Evolutionary conservation across 116 monocot species (phyloP).

Genomic region (Papilionanthe hybrid): DNA sequence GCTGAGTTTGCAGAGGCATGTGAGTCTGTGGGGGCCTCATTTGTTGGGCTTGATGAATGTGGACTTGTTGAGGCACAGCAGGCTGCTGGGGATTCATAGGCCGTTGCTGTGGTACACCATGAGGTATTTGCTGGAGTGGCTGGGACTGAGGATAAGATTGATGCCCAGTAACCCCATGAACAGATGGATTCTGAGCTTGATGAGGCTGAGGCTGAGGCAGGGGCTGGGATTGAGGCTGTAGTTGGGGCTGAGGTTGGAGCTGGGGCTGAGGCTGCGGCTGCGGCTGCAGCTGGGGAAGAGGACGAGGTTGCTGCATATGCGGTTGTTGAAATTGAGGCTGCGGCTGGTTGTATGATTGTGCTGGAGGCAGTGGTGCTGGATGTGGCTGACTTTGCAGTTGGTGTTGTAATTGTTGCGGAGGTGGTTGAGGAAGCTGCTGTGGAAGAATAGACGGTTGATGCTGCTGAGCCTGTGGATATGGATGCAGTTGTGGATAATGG

Average conservation of each 20-base stretch:
- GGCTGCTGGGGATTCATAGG: slow-evolving; percentile 43
- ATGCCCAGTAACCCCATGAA: slow-evolving; percentile 38
- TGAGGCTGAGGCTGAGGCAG: slow-evolving; percentile 19
- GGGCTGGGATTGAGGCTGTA: slow-evolving; percentile 12
- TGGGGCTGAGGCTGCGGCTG: slow-evolving; percentile 6
- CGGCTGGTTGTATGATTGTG: slow-evolving; percentile 5
- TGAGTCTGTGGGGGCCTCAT: slow-evolving; percentile 34
- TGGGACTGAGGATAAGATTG: slow-evolving; percentile 54
- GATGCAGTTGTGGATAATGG: slow-evolving; percentile 16
- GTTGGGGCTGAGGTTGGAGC: not conserved
- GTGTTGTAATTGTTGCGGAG: slow-evolving; percentile 13
- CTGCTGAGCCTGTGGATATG: slow-evolving; percentile 24
- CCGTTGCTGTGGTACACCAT: slow-evolving; percentile 27
- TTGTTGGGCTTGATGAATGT: slow-evolving; percentile 34
- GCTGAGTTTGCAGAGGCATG: slow-evolving; percentile 36
- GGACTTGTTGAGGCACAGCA: slow-evolving; percentile 23
- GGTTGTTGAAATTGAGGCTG: slow-evolving; percentile 11
- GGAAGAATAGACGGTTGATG: slow-evolving; percentile 13
- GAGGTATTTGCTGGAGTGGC: slow-evolving; percentile 15
- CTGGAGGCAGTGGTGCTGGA: slow-evolving; percentile 14
- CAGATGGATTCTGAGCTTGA: slow-evolving; percentile 18
- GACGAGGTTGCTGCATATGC: slow-evolving; percentile 16
- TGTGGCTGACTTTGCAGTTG: slow-evolving; percentile 10
- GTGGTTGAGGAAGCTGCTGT: slow-evolving; percentile 22
- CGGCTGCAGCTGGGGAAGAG: slow-evolving; percentile 28